Base-by-base conservation (phyloP, 176 grass and related monocot species). In the Aechmea fasciata region DNA sequence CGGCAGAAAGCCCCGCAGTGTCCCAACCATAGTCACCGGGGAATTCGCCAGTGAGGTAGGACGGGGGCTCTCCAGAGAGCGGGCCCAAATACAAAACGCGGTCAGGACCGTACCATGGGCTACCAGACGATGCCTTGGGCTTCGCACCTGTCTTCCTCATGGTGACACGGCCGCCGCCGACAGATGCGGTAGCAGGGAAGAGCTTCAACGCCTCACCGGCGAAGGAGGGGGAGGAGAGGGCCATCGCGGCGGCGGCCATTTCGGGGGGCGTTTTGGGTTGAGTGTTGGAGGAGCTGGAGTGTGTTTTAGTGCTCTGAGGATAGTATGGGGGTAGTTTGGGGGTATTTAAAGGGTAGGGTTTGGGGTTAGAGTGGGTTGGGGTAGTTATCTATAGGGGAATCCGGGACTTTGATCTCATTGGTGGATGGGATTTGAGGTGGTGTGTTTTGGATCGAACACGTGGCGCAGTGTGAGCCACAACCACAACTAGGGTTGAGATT, bases 11-110 rank as follows among this genome's bases (percentile, higher is more conserved):
- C 14, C 92, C 88, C 0, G 92, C 92, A 0, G 92, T 96, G 80
- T 96, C 92, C 92, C 92, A 96, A 10, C 88, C 92, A 65, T 96
- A 96, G 75, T 96, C 92, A 15, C 92, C 92, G 8, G 92, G 85
- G 76, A 91, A 96, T 75, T 96, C 92, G 48, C 92, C 92, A 11
- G 67, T 89, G 3, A 96, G 88, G 83, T 96, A 96, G 0, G 88
- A 87, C 48, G 92, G 92, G 7, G 92, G 91, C 80, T 89, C 85
- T 3, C 88, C 92, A 3, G 92, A 96, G 85, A 96, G 91, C 1
- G 92, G 92, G 24, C 92, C 92, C 70, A 96, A 82, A 83, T 91
- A 96, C 81, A 91, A 91, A 62, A 89, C 81, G 63, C 92, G 83
- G 83, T 96, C 88, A 5, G 83, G 83, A 0, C 92, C 92, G 55